Conservation (phyloP, 495 filamentous ascomycete genomes). For the Aspergillus heteromorphus region DNA sequence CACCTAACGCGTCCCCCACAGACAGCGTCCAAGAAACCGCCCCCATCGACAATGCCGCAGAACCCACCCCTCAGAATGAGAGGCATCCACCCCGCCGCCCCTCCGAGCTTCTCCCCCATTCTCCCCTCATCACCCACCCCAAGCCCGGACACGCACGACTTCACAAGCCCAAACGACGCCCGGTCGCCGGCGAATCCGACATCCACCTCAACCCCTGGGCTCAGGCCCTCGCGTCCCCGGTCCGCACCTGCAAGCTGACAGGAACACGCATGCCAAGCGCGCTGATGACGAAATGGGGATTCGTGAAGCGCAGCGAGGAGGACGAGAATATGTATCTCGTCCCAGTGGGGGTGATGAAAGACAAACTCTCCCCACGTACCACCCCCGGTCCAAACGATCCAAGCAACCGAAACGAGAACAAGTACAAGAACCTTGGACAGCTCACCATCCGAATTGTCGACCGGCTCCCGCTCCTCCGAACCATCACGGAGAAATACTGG, state of each 20-base stretch:
- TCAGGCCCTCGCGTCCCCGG: slow-evolving; percentile 56
- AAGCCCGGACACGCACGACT: slow-evolving; percentile 11
- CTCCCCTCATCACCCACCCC: slow-evolving; percentile 25
- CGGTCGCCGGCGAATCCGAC: slow-evolving; percentile 40
- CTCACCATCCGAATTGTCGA: slow-evolving; percentile 28
- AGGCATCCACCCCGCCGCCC: slow-evolving; percentile 9
- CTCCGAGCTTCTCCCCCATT: slow-evolving; percentile 39
- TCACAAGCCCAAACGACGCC: slow-evolving; percentile 20
- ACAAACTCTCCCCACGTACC: slow-evolving; percentile 12
- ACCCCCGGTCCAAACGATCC: too few species aligned
- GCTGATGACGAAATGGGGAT: slow-evolving; percentile 58
- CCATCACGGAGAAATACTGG: slow-evolving; percentile 8
- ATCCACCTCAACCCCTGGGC: slow-evolving; percentile 42
- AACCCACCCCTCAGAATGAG: neutral
- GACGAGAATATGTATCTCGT: slow-evolving; percentile 53
- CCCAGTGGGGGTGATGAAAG: slow-evolving; percentile 45
- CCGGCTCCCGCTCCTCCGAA: slow-evolving; percentile 22
- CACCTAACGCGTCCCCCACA: slow-evolving; percentile 4
- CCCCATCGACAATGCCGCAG: slow-evolving; percentile 1
- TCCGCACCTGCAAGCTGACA: slow-evolving; percentile 59
- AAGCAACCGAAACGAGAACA: neutral
- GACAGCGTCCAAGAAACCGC: neutral
- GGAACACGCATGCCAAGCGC: slow-evolving; percentile 49
- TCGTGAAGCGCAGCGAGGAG: slow-evolving; percentile 49
- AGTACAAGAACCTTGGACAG: slow-evolving; percentile 1